These are phyloP conservation scores for Lepiota venenata DNA, from an alignment of 768 basidiomycete species.

Conservation along the genomic window DNA sequence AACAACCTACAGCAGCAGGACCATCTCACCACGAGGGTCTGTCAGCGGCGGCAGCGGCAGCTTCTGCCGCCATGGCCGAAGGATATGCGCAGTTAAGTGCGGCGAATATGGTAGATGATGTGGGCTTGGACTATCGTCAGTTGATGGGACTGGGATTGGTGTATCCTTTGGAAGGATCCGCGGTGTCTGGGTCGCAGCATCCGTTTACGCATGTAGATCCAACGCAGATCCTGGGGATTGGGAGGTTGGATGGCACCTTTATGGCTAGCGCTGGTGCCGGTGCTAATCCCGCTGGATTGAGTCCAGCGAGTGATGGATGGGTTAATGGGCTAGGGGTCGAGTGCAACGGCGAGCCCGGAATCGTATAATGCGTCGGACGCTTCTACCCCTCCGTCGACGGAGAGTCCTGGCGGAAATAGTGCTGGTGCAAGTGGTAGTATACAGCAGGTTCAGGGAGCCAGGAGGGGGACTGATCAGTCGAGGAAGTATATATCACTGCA, in stretches of 20 bases:
- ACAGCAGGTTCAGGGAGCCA: constrained; percentile 22
- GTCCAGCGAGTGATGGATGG: constrained; percentile 84
- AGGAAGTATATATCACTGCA: constrained; percentile 69
- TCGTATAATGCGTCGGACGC: constrained; percentile 67
- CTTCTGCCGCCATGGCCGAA: constrained; percentile 70
- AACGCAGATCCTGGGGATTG: constrained; percentile 65
- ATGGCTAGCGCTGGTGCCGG: constrained; percentile 16
- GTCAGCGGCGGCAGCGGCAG: constrained; percentile 61
- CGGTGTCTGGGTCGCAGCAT: constrained; percentile 30
- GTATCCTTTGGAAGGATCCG: constrained; percentile 50
- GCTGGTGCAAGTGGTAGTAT: not conserved
- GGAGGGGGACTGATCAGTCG: constrained; percentile 21
- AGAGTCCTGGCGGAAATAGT: constrained; percentile 32
- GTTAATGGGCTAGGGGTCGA: constrained; percentile 63
- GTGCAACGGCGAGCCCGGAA: constrained; percentile 73
- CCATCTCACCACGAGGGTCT: constrained; percentile 40
- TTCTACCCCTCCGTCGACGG: constrained; percentile 69
- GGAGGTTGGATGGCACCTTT: constrained; percentile 9
- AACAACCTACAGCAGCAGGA: not conserved
- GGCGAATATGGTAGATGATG: constrained; percentile 53
- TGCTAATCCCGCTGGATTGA: constrained; percentile 27
- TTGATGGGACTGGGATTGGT: constrained; percentile 54
- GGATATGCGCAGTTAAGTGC: constrained; percentile 66
- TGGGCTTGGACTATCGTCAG: constrained; percentile 57
- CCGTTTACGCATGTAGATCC: constrained; percentile 88